Percentiles rank a stretch among this genome's conserved stretches.
phyloP scores from a whole-genome alignment of 2,329 filamentous ascomycete species.

The Aspergillus pseudoterreus region DNA sequence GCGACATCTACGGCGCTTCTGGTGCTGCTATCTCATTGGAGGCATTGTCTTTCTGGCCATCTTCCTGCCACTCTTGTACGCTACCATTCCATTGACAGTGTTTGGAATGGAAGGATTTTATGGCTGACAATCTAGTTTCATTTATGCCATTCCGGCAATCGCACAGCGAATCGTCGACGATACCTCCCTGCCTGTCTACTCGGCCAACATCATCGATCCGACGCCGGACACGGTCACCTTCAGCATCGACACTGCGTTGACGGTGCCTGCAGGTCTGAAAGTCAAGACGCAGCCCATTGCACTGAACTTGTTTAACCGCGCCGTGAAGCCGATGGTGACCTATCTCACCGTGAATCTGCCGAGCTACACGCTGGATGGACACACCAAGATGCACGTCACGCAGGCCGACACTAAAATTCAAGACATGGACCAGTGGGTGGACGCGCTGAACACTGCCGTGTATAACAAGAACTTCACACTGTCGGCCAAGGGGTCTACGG shows the following conservation, averaged over 20 bases:
- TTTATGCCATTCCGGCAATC: conserved; percentile 21
- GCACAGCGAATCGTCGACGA: conserved; percentile 21
- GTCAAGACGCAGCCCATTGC: conserved; percentile 31
- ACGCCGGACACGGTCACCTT: conserved; percentile 17
- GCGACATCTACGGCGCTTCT: conserved; percentile 16
- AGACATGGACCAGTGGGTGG: conserved; percentile 39
- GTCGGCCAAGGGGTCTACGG: conserved; percentile 36
- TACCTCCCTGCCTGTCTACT: conserved; percentile 18
- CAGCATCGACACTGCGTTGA: conserved; percentile 17
- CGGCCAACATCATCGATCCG: conserved; percentile 17
- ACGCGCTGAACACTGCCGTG: conserved; percentile 41
- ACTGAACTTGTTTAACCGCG: conserved; percentile 42
- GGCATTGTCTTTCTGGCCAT: conserved; percentile 20
- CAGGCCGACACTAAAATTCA: conserved; percentile 35
- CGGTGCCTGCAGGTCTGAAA: conserved; percentile 13
- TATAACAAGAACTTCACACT: conserved; percentile 35
- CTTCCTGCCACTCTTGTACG: conserved; percentile 23
- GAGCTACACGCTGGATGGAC: conserved; percentile 15
- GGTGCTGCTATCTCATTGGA: conserved; percentile 19
- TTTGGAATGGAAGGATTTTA: not conserved
- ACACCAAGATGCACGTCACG: conserved; percentile 33
- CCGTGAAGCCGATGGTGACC: conserved; percentile 21
- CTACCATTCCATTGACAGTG: not conserved
- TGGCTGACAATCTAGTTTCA: conserved; percentile 14
- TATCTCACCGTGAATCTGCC: conserved; percentile 16